Percentiles rank a stretch among this genome's conserved stretches.
Evolutionary conservation across 306 rosid species (phyloP).

Genomic region (Arachis stenosperma): DNA sequence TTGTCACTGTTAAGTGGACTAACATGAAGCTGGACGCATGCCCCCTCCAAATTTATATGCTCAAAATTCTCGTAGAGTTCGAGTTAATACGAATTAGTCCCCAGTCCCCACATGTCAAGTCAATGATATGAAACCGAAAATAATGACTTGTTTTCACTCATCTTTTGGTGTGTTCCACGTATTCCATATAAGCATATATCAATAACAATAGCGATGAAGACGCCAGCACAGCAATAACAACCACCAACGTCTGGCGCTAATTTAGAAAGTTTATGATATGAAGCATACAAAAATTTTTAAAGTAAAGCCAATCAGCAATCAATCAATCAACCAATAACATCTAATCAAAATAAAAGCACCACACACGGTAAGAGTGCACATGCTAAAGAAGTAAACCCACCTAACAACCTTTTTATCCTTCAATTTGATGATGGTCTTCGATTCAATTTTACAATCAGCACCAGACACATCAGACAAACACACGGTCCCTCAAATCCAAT

Average conservation of each 20-base stretch:
- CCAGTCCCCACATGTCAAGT: constrained; percentile 59
- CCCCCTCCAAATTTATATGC: constrained; percentile 33
- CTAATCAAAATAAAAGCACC: constrained; percentile 40
- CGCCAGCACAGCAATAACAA: constrained; percentile 42
- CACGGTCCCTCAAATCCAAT: constrained; percentile 31
- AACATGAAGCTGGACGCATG: constrained; percentile 25
- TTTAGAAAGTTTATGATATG: constrained; percentile 44
- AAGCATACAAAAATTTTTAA: constrained; percentile 20
- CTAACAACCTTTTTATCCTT: constrained; percentile 39
- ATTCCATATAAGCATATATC: constrained; percentile 23
- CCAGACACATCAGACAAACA: constrained; percentile 35
- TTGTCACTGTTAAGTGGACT: constrained; percentile 35
- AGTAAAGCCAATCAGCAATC: constrained; percentile 41
- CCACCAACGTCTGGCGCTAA: constrained; percentile 53
- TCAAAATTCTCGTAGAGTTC: constrained; percentile 33
- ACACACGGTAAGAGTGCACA: constrained; percentile 38
- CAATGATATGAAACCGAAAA: constrained; percentile 33
- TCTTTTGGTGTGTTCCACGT: constrained; percentile 47
- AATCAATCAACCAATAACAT: constrained; percentile 46
- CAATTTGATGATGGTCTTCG: constrained; percentile 30
- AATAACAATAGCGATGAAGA: constrained; percentile 47
- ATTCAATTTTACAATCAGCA: constrained; percentile 25
- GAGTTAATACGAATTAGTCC: constrained; percentile 36
- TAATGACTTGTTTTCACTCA: constrained; percentile 33
- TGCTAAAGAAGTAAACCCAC: constrained; percentile 35